Evolutionary conservation across 352 stramenopile species (phyloP), one percentile per base, ranked within the genome.

Genomic region (Phytophthora europaea): DNA sequence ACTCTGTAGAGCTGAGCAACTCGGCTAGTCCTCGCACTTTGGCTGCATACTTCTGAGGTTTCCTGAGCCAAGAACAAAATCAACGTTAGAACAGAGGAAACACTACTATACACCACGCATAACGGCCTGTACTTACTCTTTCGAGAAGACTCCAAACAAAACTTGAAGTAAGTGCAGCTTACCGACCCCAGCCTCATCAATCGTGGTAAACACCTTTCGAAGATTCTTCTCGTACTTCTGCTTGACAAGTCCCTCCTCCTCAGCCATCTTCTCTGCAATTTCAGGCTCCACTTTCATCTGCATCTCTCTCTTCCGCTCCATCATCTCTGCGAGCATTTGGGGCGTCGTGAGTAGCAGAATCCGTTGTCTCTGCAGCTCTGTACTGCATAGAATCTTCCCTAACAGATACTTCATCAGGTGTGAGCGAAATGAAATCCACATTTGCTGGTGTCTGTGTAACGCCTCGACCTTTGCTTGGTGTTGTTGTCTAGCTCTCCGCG

Each of bases 321-420:
- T 67, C 70, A 82, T 68, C 18, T 94, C 77, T 6, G 78, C 78
- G 6, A 81, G 51, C 23, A 83, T 75, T 52, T 91, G 83, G 0
- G 82, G 83, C 1, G 83, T 82, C 2, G 82, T 82, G 16, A 92
- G 67, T 1, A 92, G 47, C 65, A 94, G 43, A 48, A 92, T 91
- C 2, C 77, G 72, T 61, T 92, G 85, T 40, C 83, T 76, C 56
- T 87, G 79, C 1, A 93, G 53, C 51, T 92, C 82, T 0, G 73
- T 73, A 53, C 80, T 90, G 54, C 67, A 93, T 12, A 76, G 47
- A 48, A 91, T 89, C 38, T 84, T 80, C 1, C 70, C 62, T 2
- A 93, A 54, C 20, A 92, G 76, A 64, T 86, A 70, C 23, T 72
- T 82, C 13, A 80, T 79, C 20, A 94, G 36, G 15, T 88, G 73